Base-by-base conservation (phyloP, 306 rosid genomes). In the barrel medic (Medicago truncatula) region DNA sequence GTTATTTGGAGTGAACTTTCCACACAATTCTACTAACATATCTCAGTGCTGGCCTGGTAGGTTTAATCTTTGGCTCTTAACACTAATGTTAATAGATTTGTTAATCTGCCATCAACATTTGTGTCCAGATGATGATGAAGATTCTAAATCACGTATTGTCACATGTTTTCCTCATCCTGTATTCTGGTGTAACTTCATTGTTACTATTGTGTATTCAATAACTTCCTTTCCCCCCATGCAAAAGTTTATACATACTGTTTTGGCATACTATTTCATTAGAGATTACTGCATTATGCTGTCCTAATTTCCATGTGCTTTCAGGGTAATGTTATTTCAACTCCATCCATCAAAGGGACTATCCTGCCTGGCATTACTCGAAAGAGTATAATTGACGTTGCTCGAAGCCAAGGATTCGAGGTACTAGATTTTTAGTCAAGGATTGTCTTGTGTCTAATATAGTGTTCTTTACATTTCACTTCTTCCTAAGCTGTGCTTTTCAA, bases 331-430 rank as follows among this genome's bases (percentile, higher is more conserved):
- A 90, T 96, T 76, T 87, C 91, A 50, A 96, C 99, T 77, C 99
- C 99, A 36, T 87, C 84, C 68, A 84, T 96, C 53, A 92, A 89
- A 77, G 99, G 99, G 74, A 96, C 99, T 49, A 96, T 96, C 76
- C 86, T 96, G 81, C 99, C 99, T 15, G 99, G 99, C 69, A 88
- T 96, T 75, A 96, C 99, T 63, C 91, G 98, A 75, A 96, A 96
- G 81, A 96, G 99, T 74, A 89, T 92, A 74, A 92, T 96, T 77
- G 99, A 96, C 17, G 92, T 92, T 85, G 98, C 98, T 67, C 89
- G 82, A 80, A 92, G 86, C 83, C 91, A 84, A 80, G 98, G 98
- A 52, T 89, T 89, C 74, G 88, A 96, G 99, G 99, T 96, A 89
- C 46, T 77, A 68, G 56, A 43, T 50, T 74, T 74, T 63, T 60